Evolutionary conservation across 2,329 filamentous ascomycete genomes (phyloP).

Genomic region (Cercospora berteroae): DNA sequence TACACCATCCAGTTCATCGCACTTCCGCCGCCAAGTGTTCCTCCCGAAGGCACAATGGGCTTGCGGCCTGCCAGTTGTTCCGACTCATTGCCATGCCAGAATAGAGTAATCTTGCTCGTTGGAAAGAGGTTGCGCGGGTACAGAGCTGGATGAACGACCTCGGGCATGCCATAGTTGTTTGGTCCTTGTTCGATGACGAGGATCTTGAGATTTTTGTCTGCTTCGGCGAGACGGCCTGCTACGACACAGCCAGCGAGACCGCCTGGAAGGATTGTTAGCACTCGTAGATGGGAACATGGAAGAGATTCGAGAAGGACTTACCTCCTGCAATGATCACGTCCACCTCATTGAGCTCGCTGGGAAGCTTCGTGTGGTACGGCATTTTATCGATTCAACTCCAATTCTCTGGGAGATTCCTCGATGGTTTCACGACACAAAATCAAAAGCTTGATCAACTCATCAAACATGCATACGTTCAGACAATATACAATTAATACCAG

Average conservation of each 20-base stretch:
- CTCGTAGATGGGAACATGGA: not conserved
- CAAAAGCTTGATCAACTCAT: not conserved
- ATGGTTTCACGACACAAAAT: not conserved
- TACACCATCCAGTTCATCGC: slow-evolving; percentile 46
- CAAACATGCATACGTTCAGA: not conserved
- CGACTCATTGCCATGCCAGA: slow-evolving; percentile 52
- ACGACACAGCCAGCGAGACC: slow-evolving; percentile 52
- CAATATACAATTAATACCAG: not conserved
- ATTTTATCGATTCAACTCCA: not conserved
- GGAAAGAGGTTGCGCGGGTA: slow-evolving; percentile 52
- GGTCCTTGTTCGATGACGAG: slow-evolving; percentile 55
- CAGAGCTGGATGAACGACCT: slow-evolving; percentile 53
- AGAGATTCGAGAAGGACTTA: not conserved
- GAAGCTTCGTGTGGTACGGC: slow-evolving; percentile 22
- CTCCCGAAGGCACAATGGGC: slow-evolving; percentile 45
- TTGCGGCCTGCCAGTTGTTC: slow-evolving; percentile 49
- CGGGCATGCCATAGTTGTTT: slow-evolving; percentile 53
- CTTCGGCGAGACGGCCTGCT: slow-evolving; percentile 52
- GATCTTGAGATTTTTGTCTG: slow-evolving; percentile 51
- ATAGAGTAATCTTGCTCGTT: slow-evolving; percentile 51
- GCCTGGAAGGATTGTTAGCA: slow-evolving; percentile 33
- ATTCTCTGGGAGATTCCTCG: not conserved
- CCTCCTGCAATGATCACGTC: slow-evolving; percentile 27
- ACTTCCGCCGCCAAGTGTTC: slow-evolving; percentile 60
- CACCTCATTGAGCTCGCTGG: slow-evolving; percentile 17